phyloP scores from a whole-genome alignment of 352 stramenopile genomes.

The Phytophthora multivora region DNA sequence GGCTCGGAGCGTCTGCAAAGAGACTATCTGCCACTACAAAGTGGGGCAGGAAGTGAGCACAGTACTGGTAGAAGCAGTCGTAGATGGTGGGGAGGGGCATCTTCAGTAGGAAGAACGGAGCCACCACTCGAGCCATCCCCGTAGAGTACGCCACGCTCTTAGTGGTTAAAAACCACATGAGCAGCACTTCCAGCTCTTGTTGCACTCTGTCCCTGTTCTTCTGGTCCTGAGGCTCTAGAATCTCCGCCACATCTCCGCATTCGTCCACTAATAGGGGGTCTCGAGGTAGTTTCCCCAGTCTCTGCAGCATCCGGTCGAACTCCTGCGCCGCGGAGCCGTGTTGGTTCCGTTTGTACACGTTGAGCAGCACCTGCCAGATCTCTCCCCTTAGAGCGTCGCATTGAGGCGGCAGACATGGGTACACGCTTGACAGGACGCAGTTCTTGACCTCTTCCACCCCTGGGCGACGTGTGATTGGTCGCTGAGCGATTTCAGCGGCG shows the following conservation, averaged over 20 bases:
- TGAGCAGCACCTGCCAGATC: constrained; percentile 84
- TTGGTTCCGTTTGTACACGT: constrained; percentile 82
- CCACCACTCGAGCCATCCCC: constrained; percentile 79
- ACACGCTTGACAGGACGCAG: constrained; percentile 56
- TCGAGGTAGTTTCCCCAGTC: constrained; percentile 65
- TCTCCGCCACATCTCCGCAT: constrained; percentile 47
- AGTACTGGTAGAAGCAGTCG: constrained; percentile 89
- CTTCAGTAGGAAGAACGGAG: constrained; percentile 72
- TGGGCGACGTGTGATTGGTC: constrained; percentile 73
- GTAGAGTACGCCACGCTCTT: constrained; percentile 76
- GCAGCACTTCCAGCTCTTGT: constrained; percentile 70
- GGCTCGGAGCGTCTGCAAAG: constrained; percentile 24
- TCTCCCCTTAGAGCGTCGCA: constrained; percentile 60
- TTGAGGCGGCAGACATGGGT: constrained; percentile 54
- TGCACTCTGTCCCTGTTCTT: constrained; percentile 45
- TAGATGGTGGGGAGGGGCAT: constrained; percentile 81
- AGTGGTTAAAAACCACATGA: constrained; percentile 84
- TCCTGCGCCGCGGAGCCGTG: constrained; percentile 71
- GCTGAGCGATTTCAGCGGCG: constrained; percentile 22
- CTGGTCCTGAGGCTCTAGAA: constrained; percentile 32
- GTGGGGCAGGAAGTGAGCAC: constrained; percentile 70
- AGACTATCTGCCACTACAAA: constrained; percentile 61
- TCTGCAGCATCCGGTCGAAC: constrained; percentile 72
- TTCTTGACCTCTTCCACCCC: constrained; percentile 73
- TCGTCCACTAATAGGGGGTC: constrained; percentile 68